These are phyloP conservation scores for Nakazawaea ishiwadae DNA, from an alignment of 805 yeast species.

Conservation along the genomic window DNA sequence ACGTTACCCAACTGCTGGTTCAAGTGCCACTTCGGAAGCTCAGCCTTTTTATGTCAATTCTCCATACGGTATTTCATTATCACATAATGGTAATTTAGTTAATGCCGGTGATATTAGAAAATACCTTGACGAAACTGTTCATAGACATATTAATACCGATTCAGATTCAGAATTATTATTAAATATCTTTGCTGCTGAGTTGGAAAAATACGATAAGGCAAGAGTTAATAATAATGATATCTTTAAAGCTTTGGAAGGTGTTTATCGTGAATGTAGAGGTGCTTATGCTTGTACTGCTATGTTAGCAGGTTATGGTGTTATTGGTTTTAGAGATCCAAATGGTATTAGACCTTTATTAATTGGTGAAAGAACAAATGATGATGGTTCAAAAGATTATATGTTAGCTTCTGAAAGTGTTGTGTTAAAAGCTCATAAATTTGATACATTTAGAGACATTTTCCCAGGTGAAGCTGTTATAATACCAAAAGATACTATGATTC, in stretches of 20 bases:
- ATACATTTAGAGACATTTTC: slow-evolving; percentile 69
- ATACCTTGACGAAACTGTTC: slow-evolving; percentile 88
- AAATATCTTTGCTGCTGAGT: slow-evolving; percentile 87
- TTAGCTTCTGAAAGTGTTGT: slow-evolving; percentile 95
- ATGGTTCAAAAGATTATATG: slow-evolving; percentile 84
- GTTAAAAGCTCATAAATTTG: slow-evolving; percentile 84
- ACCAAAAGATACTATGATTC: slow-evolving; percentile 66
- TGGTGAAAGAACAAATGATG: slow-evolving; percentile 71
- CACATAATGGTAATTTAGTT: slow-evolving; percentile 94
- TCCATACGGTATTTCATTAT: slow-evolving; percentile 87
- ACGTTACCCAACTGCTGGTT: slow-evolving; percentile 97
- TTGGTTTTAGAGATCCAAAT: slow-evolving; percentile 96
- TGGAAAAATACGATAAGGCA: slow-evolving; percentile 86
- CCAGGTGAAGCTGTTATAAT: slow-evolving; percentile 98
- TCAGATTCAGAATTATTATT: slow-evolving; percentile 89
- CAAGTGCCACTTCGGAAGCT: slow-evolving; percentile 93
- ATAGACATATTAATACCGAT: slow-evolving; percentile 96
- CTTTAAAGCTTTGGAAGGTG: slow-evolving; percentile 80
- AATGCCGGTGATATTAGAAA: slow-evolving; percentile 73
- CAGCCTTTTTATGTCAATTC: slow-evolving; percentile 98
- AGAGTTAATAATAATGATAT: slow-evolving; percentile 90
- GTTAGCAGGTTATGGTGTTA: slow-evolving; percentile 92
- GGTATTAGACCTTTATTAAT: slow-evolving; percentile 89
- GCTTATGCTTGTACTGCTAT: slow-evolving; percentile 96
- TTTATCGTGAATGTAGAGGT: slow-evolving; percentile 78